phyloP scores from a whole-genome alignment of 306 rosid species.

The Quercus gilva region DNA sequence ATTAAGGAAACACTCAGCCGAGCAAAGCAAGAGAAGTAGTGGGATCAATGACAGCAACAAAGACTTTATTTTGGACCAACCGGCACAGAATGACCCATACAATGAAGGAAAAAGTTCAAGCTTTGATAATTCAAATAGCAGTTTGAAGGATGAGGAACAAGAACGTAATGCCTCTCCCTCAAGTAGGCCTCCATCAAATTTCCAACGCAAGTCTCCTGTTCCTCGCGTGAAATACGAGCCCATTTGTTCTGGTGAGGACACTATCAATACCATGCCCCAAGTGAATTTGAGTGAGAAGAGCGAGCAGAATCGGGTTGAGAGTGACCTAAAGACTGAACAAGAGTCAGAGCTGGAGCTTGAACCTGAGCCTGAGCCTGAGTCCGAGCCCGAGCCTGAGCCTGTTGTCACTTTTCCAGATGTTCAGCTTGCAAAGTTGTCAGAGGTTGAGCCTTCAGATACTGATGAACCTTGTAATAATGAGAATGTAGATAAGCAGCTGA shows the following conservation, averaged over 20 bases:
- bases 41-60: slow-evolving; percentile 36
- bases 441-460: slow-evolving; percentile 38
- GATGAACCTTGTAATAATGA: slow-evolving; percentile 39
- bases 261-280: slow-evolving; percentile 18
- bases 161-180: slow-evolving; percentile 39
- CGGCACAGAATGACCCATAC: slow-evolving; percentile 39
- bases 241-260: slow-evolving; percentile 37
- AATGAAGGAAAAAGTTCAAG: slow-evolving; percentile 36
- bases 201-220: slow-evolving; percentile 83
- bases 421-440: slow-evolving; percentile 44
- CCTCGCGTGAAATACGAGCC: slow-evolving; percentile 68
- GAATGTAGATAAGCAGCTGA: slow-evolving; percentile 28
- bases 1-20: slow-evolving; percentile 74
- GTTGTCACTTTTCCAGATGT: slow-evolving; percentile 37
- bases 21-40: slow-evolving; percentile 66
- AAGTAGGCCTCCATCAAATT: slow-evolving; percentile 70
- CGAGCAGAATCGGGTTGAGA: slow-evolving; percentile 36
- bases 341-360: slow-evolving; percentile 24
- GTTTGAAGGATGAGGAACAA: slow-evolving; percentile 47
- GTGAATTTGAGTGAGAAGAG: slow-evolving; percentile 33
- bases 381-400: slow-evolving; percentile 40
- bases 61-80: slow-evolving; percentile 43
- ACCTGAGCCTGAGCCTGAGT: slow-evolving; percentile 9
- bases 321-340: slow-evolving; percentile 32
- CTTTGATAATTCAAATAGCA: slow-evolving; percentile 42